These are phyloP conservation scores for barley (Hordeum vulgare) DNA, from an alignment of 176 grass and related monocot genomes.

Conservation along the genomic window DNA sequence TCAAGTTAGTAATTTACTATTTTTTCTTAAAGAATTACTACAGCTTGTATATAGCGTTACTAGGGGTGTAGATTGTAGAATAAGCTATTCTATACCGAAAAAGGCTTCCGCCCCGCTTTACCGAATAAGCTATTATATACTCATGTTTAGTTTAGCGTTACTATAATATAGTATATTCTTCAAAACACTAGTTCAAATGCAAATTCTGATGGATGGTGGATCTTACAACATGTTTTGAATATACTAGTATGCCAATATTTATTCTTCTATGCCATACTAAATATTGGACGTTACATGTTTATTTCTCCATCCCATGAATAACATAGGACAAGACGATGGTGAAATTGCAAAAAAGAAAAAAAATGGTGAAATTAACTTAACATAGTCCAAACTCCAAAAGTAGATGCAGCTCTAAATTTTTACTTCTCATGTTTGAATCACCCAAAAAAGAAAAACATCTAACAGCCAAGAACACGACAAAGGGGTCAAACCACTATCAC, in stretches of 20 bases:
- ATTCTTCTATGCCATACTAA: background rate
- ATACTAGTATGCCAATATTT: background rate
- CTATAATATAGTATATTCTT: background rate
- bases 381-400: background rate
- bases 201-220: conserved; percentile 1
- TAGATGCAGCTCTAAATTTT: background rate
- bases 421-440: background rate
- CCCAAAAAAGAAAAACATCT: background rate
- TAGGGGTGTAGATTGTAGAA: too few species aligned
- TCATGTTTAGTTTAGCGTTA: too few species aligned
- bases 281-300: background rate
- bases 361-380: background rate
- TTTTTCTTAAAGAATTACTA: too few species aligned
- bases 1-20: too few species aligned
- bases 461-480: background rate
- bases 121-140: too few species aligned
- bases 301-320: background rate
- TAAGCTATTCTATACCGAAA: too few species aligned
- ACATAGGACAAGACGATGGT: background rate
- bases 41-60: too few species aligned
- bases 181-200: background rate
- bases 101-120: too few species aligned
- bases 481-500: background rate
- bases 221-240: background rate
- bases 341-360: background rate